phyloP scores from a whole-genome alignment of 768 basidiomycete species.

The Pulveroboletus sp. region DNA sequence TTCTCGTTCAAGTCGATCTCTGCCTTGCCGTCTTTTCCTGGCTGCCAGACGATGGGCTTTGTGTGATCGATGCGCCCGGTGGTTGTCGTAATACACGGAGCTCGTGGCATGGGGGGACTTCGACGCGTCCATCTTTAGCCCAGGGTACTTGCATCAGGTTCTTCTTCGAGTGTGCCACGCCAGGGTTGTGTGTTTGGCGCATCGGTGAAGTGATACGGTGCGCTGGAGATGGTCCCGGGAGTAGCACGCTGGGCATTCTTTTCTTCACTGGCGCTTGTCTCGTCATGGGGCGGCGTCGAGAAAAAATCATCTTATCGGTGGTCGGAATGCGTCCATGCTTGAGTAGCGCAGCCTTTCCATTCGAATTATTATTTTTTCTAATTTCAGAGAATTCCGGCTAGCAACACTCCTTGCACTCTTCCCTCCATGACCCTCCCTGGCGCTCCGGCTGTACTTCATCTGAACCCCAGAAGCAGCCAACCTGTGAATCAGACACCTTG shows the following conservation, averaged over 20 bases:
- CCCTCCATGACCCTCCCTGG: constrained; percentile 19
- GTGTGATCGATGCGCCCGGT: not conserved
- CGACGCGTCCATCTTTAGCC: not conserved
- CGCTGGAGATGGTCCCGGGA: not conserved
- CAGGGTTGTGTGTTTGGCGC: not conserved
- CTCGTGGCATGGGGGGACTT: not conserved
- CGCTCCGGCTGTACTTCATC: constrained; percentile 7
- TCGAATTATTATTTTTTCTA: constrained; percentile 29
- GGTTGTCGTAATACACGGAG: not conserved
- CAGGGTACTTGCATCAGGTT: not conserved
- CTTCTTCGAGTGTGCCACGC: not conserved
- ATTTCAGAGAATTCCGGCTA: constrained; percentile 29
- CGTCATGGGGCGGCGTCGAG: not conserved
- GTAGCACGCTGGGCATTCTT: not conserved
- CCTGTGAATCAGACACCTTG: not conserved
- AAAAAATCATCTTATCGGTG: not conserved
- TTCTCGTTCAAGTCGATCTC: constrained; percentile 4
- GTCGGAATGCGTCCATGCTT: constrained; percentile 2
- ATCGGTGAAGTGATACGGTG: not conserved
- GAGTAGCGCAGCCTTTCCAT: constrained; percentile 20
- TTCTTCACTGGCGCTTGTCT: not conserved
- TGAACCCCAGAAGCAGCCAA: constrained; percentile 4
- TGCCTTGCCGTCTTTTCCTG: not conserved
- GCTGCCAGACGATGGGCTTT: not conserved
- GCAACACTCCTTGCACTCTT: constrained; percentile 26